phyloP scores from a whole-genome alignment of 768 basidiomycete species.

The Xanthoconium stramineum region DNA sequence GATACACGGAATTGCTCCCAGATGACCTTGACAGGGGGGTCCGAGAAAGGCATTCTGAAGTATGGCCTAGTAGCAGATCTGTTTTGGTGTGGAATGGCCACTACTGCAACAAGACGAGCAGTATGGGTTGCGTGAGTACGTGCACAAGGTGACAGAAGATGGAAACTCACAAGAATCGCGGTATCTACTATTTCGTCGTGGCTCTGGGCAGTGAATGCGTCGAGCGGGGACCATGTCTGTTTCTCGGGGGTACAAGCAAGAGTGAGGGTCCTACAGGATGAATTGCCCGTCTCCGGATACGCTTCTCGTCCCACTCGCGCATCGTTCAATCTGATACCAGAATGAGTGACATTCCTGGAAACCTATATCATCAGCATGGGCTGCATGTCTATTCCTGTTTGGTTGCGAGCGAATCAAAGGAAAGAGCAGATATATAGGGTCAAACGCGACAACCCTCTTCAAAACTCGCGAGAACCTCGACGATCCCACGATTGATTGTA shows the following conservation, averaged over 20 bases:
- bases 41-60: slow-evolving; percentile 56
- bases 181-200: slow-evolving; percentile 64
- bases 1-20: slow-evolving; percentile 69
- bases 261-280: slow-evolving; percentile 45
- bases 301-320: slow-evolving; percentile 59
- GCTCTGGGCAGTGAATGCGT: slow-evolving; percentile 34
- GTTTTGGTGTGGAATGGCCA: slow-evolving; percentile 56
- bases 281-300: slow-evolving; percentile 53
- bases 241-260: no score
- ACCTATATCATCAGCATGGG: slow-evolving; percentile 52
- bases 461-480: not conserved
- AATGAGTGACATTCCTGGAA: slow-evolving; percentile 37
- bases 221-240: no score
- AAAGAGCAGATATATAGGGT: not conserved
- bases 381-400: slow-evolving; percentile 34
- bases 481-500: not conserved
- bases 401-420: not conserved
- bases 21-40: slow-evolving; percentile 56
- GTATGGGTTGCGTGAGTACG: not conserved
- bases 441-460: not conserved
- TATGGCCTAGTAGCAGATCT: slow-evolving; percentile 70
- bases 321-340: slow-evolving; percentile 29
- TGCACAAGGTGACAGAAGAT: not conserved
- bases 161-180: slow-evolving; percentile 39
- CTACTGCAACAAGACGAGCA: slow-evolving; percentile 32